Percentiles rank a stretch among this genome's conserved stretches.
phyloP scores from a whole-genome alignment of 495 filamentous ascomycete species.

The Penicillium verhagenii region DNA sequence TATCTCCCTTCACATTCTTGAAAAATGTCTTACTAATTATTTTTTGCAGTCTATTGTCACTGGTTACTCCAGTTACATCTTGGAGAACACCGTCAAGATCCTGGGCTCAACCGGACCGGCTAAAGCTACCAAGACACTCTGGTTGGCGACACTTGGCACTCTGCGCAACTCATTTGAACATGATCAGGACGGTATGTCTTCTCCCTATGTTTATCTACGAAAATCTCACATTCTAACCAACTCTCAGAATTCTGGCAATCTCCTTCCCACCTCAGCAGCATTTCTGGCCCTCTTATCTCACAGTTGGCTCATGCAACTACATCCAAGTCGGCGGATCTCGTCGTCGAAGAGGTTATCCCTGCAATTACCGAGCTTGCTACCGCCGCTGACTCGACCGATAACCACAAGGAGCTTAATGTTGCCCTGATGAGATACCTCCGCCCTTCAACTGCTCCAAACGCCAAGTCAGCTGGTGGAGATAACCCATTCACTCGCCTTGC shows the following conservation, averaged over 20 bases:
- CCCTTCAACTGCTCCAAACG: constrained; percentile 60
- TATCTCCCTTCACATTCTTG: background rate
- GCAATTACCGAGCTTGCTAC: constrained; percentile 74
- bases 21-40: no score
- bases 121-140: constrained; percentile 54
- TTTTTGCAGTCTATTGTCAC: constrained; percentile 75
- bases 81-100: constrained; percentile 69
- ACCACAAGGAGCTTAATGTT: constrained; percentile 82
- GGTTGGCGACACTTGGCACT: constrained; percentile 63
- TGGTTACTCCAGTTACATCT: constrained; percentile 78
- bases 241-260: constrained; percentile 78
- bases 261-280: constrained; percentile 73
- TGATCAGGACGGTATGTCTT: constrained; percentile 63
- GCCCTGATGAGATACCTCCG: constrained; percentile 72
- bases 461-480: constrained; percentile 50
- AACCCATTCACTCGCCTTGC: constrained; percentile 61
- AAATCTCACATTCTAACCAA: background rate
- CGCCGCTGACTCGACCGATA: constrained; percentile 76
- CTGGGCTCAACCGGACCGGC: constrained; percentile 51
- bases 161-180: constrained; percentile 73
- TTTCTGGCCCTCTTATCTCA: constrained; percentile 64
- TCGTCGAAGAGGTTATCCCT: constrained; percentile 50
- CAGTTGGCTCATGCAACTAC: constrained; percentile 62
- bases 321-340: constrained; percentile 29
- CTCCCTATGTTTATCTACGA: background rate